Evolutionary conservation across 768 basidiomycete species (phyloP).

Genomic region (Tulasnella calospora): DNA sequence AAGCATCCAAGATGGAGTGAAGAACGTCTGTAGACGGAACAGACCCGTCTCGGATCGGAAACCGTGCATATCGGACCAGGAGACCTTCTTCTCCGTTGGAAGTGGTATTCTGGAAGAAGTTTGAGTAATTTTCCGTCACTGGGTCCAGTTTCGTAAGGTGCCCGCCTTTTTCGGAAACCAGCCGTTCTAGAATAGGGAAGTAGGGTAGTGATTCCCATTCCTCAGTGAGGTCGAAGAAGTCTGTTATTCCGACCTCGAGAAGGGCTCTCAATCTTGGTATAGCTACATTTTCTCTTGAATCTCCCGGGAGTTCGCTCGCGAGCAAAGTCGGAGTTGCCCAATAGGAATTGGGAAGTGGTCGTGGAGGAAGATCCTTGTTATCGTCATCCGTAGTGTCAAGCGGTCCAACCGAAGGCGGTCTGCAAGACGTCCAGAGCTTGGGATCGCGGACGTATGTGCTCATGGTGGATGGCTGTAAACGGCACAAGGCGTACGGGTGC

Average conservation of each 20-base stretch:
- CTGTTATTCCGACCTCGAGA: constrained; percentile 6
- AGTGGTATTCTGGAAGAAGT: not conserved
- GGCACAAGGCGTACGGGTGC: not conserved
- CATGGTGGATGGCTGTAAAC: not conserved
- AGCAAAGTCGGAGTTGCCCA: constrained; percentile 22
- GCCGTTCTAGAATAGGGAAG: not conserved
- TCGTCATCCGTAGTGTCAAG: constrained; percentile 17
- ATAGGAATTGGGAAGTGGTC: constrained; percentile 17
- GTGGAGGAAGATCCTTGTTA: constrained; percentile 9
- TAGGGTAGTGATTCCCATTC: not conserved
- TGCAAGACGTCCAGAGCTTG: constrained; percentile 6
- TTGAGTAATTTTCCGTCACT: not conserved
- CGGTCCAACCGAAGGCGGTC: not conserved
- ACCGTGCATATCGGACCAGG: not conserved
- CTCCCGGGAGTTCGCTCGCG: constrained; percentile 12
- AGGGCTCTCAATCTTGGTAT: not conserved
- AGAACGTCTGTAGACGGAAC: not conserved
- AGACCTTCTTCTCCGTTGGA: not conserved
- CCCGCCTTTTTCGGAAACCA: not conserved
- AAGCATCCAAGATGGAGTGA: not conserved
- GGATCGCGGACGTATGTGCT: not conserved
- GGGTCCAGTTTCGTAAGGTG: not conserved
- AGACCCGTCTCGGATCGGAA: constrained; percentile 15
- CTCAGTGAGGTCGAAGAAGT: constrained; percentile 23
- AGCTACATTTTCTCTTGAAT: not conserved